Evolutionary conservation across 2,329 filamentous ascomycete genomes (phyloP), one percentile per base, ranked within the genome.

Genomic region (Trichoderma sp.): DNA sequence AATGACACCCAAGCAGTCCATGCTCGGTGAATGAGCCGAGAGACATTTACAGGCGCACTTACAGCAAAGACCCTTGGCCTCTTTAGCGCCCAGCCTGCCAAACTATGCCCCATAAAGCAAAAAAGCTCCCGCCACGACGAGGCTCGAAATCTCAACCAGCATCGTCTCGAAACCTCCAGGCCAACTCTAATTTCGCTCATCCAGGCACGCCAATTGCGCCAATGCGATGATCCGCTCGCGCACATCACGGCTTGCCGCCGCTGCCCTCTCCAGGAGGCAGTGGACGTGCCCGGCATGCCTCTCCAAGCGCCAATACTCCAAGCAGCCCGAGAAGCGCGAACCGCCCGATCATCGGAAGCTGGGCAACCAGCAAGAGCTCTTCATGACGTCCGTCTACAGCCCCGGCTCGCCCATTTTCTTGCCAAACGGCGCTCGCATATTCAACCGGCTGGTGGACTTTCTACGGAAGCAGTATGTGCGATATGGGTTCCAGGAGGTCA

Each of bases 401-500:
- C 93, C 94, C 3, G 94, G 94, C 1, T 96, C 93, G 18, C 93
- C 94, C 3, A 90, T 97, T 12, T 93, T 97, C 77, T 87, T 95
- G 6, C 94, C 94, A 26, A 91, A 93, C 78, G 94, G 94, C 74
- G 87, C 94, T 0, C 90, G 90, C 71, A 89, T 97, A 76, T 94
- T 97, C 84, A 95, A 96, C 79, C 92, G 93, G 70, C 88, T 97
- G 26, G 89, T 94, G 73, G 87, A 91, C 57, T 97, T 96, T 78
- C 86, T 97, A 71, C 92, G 94, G 74, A 90, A 91, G 72, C 93
- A 97, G 79, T 97, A 97, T 78, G 88, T 91, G 30, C 88, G 90
- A 74, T 96, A 95, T 81, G 94, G 94, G 73, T 97, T 95, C 79
- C 88, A 94, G 75, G 94, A 97, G 80, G 94, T 97, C 74, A 90